Conservation (phyloP, 495 filamentous ascomycete species). For the Tetracladium marchalianum region DNA sequence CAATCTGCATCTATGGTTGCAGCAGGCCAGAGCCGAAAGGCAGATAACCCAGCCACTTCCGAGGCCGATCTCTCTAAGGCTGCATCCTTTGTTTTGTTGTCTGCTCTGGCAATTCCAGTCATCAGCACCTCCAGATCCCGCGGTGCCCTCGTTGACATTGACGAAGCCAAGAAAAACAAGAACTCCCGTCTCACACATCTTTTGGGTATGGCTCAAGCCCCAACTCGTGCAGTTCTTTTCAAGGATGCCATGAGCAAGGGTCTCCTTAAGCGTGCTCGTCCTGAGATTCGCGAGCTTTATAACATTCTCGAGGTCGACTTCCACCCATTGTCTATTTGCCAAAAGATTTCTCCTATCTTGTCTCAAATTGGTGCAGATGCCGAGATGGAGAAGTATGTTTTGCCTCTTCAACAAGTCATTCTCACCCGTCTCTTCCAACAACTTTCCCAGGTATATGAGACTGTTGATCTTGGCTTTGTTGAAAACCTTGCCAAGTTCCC, state of each 20-base stretch:
- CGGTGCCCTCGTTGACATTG: slow-evolving; percentile 90
- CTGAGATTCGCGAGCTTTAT: slow-evolving; percentile 93
- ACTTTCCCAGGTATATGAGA: slow-evolving; percentile 97
- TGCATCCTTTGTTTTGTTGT: slow-evolving; percentile 92
- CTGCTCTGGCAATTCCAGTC: slow-evolving; percentile 91
- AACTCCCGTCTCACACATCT: slow-evolving; percentile 94
- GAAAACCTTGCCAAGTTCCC: slow-evolving; percentile 92
- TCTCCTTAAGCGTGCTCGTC: slow-evolving; percentile 77
- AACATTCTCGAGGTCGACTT: slow-evolving; percentile 98
- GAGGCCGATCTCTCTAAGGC: slow-evolving; percentile 79
- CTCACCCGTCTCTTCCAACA: slow-evolving; percentile 97
- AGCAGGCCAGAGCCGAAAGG: slow-evolving; percentile 80
- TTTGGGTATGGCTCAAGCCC: slow-evolving; percentile 81
- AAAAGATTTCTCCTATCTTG: slow-evolving; percentile 96
- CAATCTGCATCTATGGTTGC: slow-evolving; percentile 80
- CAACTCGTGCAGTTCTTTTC: slow-evolving; percentile 84
- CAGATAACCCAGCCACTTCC: slow-evolving; percentile 77
- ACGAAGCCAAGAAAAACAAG: slow-evolving; percentile 97
- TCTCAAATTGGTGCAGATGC: slow-evolving; percentile 87
- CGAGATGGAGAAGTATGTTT: slow-evolving; percentile 94
- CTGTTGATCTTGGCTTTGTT: slow-evolving; percentile 89
- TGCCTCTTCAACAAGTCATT: slow-evolving; percentile 94
- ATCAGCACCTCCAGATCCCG: slow-evolving; percentile 97
- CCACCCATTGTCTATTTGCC: slow-evolving; percentile 96
- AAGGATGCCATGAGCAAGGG: slow-evolving; percentile 92